These are phyloP conservation scores for Onygenales sp. DNA, from an alignment of 2,329 filamentous ascomycete genomes.

Conservation along the genomic window DNA sequence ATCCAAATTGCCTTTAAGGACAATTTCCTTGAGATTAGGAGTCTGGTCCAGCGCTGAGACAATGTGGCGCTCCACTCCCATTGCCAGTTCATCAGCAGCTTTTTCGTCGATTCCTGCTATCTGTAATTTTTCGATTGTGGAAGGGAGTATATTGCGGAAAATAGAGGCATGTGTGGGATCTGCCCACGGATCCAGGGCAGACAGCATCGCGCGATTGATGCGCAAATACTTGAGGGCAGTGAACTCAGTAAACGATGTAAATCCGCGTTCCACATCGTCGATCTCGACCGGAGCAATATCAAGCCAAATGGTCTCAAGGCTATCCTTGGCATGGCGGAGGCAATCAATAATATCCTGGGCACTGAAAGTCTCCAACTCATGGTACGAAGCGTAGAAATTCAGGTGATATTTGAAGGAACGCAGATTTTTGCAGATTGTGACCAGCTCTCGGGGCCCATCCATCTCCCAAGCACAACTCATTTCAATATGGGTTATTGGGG, in stretches of 20 bases:
- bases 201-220: not conserved
- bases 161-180: not conserved
- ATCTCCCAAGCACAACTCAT: not conserved
- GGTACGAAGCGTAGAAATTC: not conserved
- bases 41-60: not conserved
- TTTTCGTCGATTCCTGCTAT: not conserved
- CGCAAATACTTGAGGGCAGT: not conserved
- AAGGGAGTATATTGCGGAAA: not conserved
- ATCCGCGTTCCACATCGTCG: not conserved
- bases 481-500: not conserved
- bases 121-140: not conserved
- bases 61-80: not conserved
- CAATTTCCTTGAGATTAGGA: not conserved
- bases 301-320: not conserved
- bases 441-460: not conserved
- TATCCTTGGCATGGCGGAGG: not conserved
- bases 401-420: not conserved
- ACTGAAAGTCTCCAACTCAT: not conserved
- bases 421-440: not conserved
- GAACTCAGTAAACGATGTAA: not conserved
- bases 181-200: not conserved
- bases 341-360: not conserved
- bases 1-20: not conserved
- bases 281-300: not conserved
- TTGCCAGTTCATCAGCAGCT: not conserved